Conservation (phyloP, 75 land plant species). For the Sequoia sempervirens region DNA sequence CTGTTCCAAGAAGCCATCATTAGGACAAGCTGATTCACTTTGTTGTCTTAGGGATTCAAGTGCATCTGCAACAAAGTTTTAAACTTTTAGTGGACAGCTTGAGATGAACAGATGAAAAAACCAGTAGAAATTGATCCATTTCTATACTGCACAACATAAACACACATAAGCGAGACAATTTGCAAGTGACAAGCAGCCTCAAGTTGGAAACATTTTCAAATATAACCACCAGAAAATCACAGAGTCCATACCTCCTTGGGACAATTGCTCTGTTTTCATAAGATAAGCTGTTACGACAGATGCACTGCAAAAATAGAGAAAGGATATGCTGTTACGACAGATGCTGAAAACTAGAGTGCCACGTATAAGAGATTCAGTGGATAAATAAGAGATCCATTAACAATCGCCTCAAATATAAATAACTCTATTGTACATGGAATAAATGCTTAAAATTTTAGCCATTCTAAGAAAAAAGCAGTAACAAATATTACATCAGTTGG, state of each 20-base stretch:
- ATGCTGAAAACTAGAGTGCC: neutral
- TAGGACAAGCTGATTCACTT: conserved; percentile 71
- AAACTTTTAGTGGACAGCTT: neutral
- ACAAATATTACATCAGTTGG: neutral
- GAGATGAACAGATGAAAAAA: neutral
- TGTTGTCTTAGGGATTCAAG: conserved; percentile 63
- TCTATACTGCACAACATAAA: neutral
- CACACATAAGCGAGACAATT: neutral
- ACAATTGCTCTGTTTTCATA: conserved; percentile 76
- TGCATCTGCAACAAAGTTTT: conserved; percentile 62
- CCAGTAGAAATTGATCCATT: neutral
- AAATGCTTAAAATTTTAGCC: neutral
- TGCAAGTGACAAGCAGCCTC: neutral
- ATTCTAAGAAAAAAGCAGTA: neutral
- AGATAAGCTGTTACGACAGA: conserved; percentile 88
- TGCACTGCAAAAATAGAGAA: conserved; percentile 76
- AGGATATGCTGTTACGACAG: neutral
- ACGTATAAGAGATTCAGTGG: neutral
- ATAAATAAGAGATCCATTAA: neutral
- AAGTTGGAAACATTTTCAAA: neutral
- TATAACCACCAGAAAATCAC: conserved; percentile 5
- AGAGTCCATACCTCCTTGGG: conserved; percentile 63
- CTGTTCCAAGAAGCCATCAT: conserved; percentile 96
- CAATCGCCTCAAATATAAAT: neutral
- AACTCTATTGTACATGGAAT: neutral